Evolutionary conservation across 257 asterid species (phyloP), one percentile per base, ranked within the genome.

Genomic region (Scutellaria minor): DNA sequence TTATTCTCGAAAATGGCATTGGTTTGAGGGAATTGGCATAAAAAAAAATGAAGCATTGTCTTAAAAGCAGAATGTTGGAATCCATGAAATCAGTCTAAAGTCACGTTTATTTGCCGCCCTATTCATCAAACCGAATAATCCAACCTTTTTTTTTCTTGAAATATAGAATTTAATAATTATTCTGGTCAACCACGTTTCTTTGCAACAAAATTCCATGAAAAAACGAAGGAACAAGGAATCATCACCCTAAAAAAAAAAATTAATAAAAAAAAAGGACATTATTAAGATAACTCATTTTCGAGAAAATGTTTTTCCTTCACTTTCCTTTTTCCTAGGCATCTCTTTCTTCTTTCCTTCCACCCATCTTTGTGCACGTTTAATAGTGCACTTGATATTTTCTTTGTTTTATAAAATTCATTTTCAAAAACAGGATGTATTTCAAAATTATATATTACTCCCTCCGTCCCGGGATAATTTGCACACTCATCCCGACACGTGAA

Each of bases 131-230:
- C 66, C 66, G 79, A 70, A 41, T 69, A 69, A 60, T 44, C 79
- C 82, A 86, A 82, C 85, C 79, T 82, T 82, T 78, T 77, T 7
- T 24, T 24, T 31, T 31, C 0, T 31, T 27, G 22, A 46, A 31
- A 24, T 11, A 42, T 12, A 27, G 12, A 13, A 35, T n/a, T 12
- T 2, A 61, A 48, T 31, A 62, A n/a, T 44, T 27, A 14, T 18
- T 13, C 15, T 11, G 68, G 87, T 77, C 83, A 69, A 77, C 15
- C 84, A 85, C 87, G 85, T 82, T 84, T 83, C 85, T 71, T 70
- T 37, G 62, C 71, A 18, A 55, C 65, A 12, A 48, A 73, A 69
- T 76, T 79, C 82, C 71, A 77, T 60, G 27, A 64, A 68, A 18
- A 67, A 40, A 31, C 45, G 37, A 78, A 66, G 55, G 70, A 74